phyloP scores from a whole-genome alignment of 345 rosid species.

The Moricandia arvensis region DNA sequence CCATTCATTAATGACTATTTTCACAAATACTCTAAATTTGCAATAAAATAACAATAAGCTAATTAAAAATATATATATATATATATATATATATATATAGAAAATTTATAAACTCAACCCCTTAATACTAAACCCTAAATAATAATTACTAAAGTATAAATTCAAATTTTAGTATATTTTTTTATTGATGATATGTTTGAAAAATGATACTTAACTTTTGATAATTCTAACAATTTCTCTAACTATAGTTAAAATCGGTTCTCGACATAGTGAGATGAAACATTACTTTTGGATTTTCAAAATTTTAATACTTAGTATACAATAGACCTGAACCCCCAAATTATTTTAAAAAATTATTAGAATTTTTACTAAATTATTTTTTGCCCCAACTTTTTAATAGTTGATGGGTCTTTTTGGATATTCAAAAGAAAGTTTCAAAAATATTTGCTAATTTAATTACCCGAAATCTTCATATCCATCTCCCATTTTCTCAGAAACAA shows the following conservation, averaged over 20 bases:
- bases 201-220: too few relatives aligned
- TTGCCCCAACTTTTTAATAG: neutral
- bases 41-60: too few relatives aligned
- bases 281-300: neutral
- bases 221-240: too few relatives aligned
- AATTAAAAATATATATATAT: too few relatives aligned
- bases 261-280: neutral
- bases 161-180: too few relatives aligned
- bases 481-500: slow-evolving; percentile 55
- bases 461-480: slow-evolving; percentile 59
- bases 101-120: too few relatives aligned
- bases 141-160: too few relatives aligned
- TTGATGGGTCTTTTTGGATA: neutral
- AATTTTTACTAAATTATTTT: neutral
- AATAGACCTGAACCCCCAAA: neutral
- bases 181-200: too few relatives aligned
- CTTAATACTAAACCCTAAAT: too few relatives aligned
- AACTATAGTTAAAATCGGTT: neutral
- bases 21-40: too few relatives aligned
- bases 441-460: slow-evolving; percentile 36
- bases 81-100: too few relatives aligned
- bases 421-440: neutral
- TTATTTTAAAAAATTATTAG: neutral
- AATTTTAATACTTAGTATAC: neutral
- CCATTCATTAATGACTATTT: too few relatives aligned